Evolutionary conservation across 768 basidiomycete species (phyloP).

Genomic region (Auriculariales sp.): DNA sequence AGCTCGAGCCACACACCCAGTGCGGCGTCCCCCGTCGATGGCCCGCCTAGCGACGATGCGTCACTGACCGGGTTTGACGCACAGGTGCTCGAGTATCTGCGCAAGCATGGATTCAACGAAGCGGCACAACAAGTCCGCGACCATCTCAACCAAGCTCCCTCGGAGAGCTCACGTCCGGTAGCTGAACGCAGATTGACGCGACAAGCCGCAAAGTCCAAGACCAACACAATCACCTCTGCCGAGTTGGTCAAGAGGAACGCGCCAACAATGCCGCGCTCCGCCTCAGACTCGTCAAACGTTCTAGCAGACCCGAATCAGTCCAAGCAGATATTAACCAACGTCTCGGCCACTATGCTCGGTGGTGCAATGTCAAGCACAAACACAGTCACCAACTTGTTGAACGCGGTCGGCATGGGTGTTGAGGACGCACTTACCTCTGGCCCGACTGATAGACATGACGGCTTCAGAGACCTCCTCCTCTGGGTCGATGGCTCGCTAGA

Average conservation of each 20-base stretch:
- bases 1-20: not conserved
- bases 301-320: slow-evolving; percentile 1
- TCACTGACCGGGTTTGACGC: slow-evolving; percentile 21
- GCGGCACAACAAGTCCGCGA: slow-evolving; percentile 31
- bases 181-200: not conserved
- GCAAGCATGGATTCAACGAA: slow-evolving; percentile 27
- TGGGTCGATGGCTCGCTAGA: slow-evolving; percentile 87
- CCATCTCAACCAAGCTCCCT: slow-evolving; percentile 16
- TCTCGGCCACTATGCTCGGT: slow-evolving; percentile 49
- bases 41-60: slow-evolving; percentile 15
- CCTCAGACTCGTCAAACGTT: not conserved
- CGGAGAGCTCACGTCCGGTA: slow-evolving; percentile 18
- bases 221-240: slow-evolving; percentile 17
- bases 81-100: slow-evolving; percentile 34
- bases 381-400: slow-evolving; percentile 51
- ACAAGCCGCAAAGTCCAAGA: slow-evolving; percentile 12
- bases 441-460: slow-evolving; percentile 75
- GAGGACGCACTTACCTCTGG: slow-evolving; percentile 72
- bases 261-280: slow-evolving; percentile 22
- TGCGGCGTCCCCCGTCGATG: slow-evolving; percentile 8
- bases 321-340: slow-evolving; percentile 24
- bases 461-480: slow-evolving; percentile 69
- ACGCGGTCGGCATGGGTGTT: slow-evolving; percentile 58
- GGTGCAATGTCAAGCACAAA: slow-evolving; percentile 58
- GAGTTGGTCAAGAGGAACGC: slow-evolving; percentile 37